Evolutionary conservation across 176 grass and related monocot species (phyloP).

Genomic region (Miscanthus lutarioriparius): DNA sequence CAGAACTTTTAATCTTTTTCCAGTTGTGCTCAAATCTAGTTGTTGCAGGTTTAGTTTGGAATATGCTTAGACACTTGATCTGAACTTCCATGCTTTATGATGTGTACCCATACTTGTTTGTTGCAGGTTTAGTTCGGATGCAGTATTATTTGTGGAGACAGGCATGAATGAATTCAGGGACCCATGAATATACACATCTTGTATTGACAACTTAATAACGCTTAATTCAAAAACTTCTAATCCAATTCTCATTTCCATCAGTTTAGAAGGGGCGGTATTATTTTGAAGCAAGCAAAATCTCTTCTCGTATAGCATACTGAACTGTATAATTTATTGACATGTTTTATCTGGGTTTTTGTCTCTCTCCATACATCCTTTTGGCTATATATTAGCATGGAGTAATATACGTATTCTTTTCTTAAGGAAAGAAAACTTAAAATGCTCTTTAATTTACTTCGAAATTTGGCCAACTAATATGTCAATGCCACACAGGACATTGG

Average conservation of each 20-base stretch:
- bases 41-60: not conserved
- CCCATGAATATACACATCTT: not conserved
- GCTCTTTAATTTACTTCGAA: not conserved
- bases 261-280: not conserved
- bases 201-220: not conserved
- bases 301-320: not conserved
- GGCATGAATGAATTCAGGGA: not conserved
- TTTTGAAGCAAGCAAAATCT: too few species aligned
- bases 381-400: not conserved
- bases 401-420: not conserved
- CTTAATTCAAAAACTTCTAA: not conserved
- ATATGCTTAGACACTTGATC: not conserved
- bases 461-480: constrained; percentile 6
- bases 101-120: not conserved
- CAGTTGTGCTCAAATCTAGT: not conserved
- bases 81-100: not conserved
- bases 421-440: not conserved
- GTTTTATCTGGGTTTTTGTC: not conserved
- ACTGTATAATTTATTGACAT: not conserved
- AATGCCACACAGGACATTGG: constrained; percentile 57
- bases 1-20: not conserved
- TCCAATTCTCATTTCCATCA: not conserved
- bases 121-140: not conserved
- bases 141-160: not conserved
- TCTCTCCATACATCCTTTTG: not conserved